Evolutionary conservation across 2,329 filamentous ascomycete species (phyloP), one percentile per base, ranked within the genome.

Genomic region (Botryotinia convoluta): DNA sequence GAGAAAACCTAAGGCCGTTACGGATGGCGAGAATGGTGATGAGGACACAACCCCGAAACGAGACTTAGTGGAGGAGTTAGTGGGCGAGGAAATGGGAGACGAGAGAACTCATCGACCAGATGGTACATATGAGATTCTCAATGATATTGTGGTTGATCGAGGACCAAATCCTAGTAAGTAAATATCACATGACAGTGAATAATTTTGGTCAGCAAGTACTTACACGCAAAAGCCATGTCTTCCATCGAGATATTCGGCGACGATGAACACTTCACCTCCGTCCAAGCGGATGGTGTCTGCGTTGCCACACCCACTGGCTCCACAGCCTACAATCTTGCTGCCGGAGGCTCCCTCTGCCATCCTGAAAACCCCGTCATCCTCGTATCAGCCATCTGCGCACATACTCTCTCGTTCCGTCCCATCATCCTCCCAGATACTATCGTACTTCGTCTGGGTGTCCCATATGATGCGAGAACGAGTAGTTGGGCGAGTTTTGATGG

Each of bases 401-500:
- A 98, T 82, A 98, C 95, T 0, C 87, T 98, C 4, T 97, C 93
- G 3, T 98, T 98, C 86, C 88, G 96, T 18, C 95, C 95, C n/a
- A 96, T 98, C 79, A 96, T 98, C 79, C 86, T 98, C 4, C 96
- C 96, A 0, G 96, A 99, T 83, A 98, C 95, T 0, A 97, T 98
- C 75, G 95, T 98, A 1, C 86, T 99, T 74, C 90, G 96, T 54
- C 88, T 97, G 29, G 96, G 95, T 18, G 95, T 98, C n/a, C 96
- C 96, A 0, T 98, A 97, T 81, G 92, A 97, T 82, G 93, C 95
- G 14, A 87, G 96, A 68, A 94, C 94, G 7, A 92, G 90, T 77
- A 95, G 92, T 59, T 99, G 96, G 95, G 96, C 95, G n/a, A 97
- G 94, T 82, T 99, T 99, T 81, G 96, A 99, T 82, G 96, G 96